Evolutionary conservation across 2,329 filamentous ascomycete genomes (phyloP).

Genomic region (Neoscytalidium dimidiatum): DNA sequence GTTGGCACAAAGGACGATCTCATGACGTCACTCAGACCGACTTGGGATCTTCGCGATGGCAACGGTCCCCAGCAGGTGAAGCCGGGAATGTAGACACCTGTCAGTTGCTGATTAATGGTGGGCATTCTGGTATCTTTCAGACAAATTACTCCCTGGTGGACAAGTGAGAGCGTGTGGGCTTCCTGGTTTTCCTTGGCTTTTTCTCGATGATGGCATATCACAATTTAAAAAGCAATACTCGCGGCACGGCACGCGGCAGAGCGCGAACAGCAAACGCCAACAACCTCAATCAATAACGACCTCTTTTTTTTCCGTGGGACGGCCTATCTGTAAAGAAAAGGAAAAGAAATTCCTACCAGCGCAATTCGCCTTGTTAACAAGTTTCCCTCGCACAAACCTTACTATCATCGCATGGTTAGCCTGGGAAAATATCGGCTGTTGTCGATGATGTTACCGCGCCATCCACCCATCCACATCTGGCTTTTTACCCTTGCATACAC

Average conservation of each 20-base stretch:
- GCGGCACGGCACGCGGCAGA: slow-evolving; percentile 2
- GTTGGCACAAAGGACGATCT: slow-evolving; percentile 77
- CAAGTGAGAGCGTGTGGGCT: not conserved
- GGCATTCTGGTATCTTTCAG: not conserved
- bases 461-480: not conserved
- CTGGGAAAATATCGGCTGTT: not conserved
- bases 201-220: slow-evolving; percentile 7
- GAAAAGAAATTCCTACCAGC: not conserved
- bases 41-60: slow-evolving; percentile 50
- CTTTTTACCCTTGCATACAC: slow-evolving; percentile 5
- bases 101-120: not conserved
- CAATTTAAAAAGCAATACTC: slow-evolving; percentile 4
- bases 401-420: slow-evolving; percentile 8
- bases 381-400: not conserved
- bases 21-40: slow-evolving; percentile 57
- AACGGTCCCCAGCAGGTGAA: slow-evolving; percentile 6
- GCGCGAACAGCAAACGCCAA: not conserved
- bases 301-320: slow-evolving; percentile 15
- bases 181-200: slow-evolving; percentile 7
- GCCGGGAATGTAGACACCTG: not conserved
- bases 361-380: not conserved
- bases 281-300: slow-evolving; percentile 11
- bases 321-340: slow-evolving; percentile 4
- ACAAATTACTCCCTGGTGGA: not conserved
- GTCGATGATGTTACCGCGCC: slow-evolving; percentile 8